Base-by-base conservation (phyloP, 202 grass and related monocot genomes). In the Setaria viridis region DNA sequence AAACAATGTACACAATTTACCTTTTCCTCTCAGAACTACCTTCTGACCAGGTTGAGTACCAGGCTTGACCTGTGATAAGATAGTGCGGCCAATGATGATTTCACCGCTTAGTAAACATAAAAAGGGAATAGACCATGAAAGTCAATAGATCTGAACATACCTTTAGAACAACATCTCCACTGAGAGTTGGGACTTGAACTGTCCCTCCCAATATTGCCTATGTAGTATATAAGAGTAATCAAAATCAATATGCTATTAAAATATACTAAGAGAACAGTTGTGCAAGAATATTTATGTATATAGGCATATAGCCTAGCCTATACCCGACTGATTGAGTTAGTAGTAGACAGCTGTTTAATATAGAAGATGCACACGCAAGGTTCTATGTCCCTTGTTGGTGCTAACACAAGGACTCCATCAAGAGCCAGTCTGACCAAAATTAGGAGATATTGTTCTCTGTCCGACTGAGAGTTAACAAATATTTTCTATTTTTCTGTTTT, bases 21-120 rank as follows among this genome's bases (percentile, higher is more conserved):
- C 96, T 99, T 99, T 99, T 80, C 96, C 96, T 88, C 90, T 95
- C 55, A 99, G 82, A 88, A 95, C 96, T 64, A 98, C 96, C 79
- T 98, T 98, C 83, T 98, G 96, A 90, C 93, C 93, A 85, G 93
- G 91, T 82, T 98, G 96, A 78, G 93, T 95, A 80, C 96, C 93
- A 82, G 96, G 91, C 57, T 95, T 94, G 78, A 98, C 93, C 96
- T 98, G 90, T 35, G 53, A 84, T 14, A 54, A 67, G 76, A 66
- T n/a, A 32, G 32, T 43, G 13, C 51, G 19, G 37, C 10, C 57
- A 55, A 87, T 53, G 6, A 13, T 82, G 2, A 42, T 63, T 21
- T 70, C n/a, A 16, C 8, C 16, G 20, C 57, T 76, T 66, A 29
- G 45, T 56, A 35, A 73, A 72, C 69, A 67, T 43, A 70, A 34